These are phyloP conservation scores for Hyaloperonospora brassicae DNA, from an alignment of 352 stramenopile species.

Conservation along the genomic window DNA sequence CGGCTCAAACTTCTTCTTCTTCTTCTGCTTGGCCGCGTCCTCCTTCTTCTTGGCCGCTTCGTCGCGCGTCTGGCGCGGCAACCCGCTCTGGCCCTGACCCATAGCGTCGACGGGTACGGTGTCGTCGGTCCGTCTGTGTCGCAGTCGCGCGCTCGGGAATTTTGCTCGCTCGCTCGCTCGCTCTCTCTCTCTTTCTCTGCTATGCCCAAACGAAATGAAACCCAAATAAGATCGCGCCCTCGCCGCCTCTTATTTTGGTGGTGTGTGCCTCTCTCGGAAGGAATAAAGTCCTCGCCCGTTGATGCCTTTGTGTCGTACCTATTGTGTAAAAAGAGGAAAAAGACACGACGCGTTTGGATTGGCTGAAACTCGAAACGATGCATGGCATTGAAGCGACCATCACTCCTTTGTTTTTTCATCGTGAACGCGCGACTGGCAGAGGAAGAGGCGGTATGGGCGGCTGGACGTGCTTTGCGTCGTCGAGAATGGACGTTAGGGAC, in stretches of 20 bases:
- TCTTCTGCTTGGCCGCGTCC: constrained; percentile 86
- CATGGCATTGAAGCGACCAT: constrained; percentile 19
- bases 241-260: no score
- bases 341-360: neutral
- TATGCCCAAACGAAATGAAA: no score
- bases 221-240: no score
- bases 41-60: constrained; percentile 88
- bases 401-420: constrained; percentile 4
- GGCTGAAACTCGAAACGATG: constrained; percentile 11
- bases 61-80: constrained; percentile 71
- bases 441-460: no score
- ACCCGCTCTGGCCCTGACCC: constrained; percentile 81
- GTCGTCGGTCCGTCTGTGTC: no score
- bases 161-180: no score
- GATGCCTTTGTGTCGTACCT: constrained; percentile 8
- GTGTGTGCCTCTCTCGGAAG: no score
- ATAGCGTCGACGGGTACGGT: constrained; percentile 25
- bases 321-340: constrained; percentile 1
- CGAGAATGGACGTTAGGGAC: no score
- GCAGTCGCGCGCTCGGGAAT: neutral
- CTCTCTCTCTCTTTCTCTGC: no score
- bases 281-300: no score
- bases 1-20: constrained; percentile 93
- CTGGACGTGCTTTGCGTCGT: no score
- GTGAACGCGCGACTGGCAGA: no score